Conservation (phyloP, 176 grass and related monocot species). For the Triticum turgidum region DNA sequence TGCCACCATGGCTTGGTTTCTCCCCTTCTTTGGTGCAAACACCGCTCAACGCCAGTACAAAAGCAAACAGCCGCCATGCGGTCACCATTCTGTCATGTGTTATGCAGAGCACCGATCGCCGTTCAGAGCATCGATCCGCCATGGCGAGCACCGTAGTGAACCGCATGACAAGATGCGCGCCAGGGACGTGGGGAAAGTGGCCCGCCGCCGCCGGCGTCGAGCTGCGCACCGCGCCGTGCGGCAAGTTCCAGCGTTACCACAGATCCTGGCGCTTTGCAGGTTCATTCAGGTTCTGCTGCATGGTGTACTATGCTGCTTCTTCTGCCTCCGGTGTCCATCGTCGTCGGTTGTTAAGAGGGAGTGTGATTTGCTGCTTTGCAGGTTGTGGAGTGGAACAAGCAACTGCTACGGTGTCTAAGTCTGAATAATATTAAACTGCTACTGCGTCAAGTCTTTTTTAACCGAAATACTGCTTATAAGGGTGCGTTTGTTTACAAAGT, state of each 20-base stretch:
- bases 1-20: not conserved
- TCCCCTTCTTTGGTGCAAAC: too few relatives aligned
- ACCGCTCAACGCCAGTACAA: not conserved
- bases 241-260: not conserved
- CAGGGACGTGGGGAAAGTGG: too few relatives aligned
- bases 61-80: not conserved
- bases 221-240: conserved; percentile 21
- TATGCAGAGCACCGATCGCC: too few relatives aligned
- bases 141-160: too few relatives aligned
- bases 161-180: too few relatives aligned
- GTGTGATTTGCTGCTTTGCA: not conserved
- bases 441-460: too few relatives aligned
- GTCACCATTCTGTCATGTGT: too few relatives aligned
- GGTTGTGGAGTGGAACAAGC: not conserved
- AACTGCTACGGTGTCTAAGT: too few relatives aligned
- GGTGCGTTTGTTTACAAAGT: too few relatives aligned
- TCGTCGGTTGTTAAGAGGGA: not conserved
- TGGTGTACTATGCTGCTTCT: not conserved
- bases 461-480: too few relatives aligned
- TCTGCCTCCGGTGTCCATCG: not conserved
- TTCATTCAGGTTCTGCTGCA: not conserved
- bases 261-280: not conserved
- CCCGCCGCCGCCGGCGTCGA: not conserved
- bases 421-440: too few relatives aligned
- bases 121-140: too few relatives aligned